Percentiles rank a stretch among this genome's conserved stretches.
Conservation (phyloP, 164 flowering plant species). For the Umbilicus rupestris region DNA sequence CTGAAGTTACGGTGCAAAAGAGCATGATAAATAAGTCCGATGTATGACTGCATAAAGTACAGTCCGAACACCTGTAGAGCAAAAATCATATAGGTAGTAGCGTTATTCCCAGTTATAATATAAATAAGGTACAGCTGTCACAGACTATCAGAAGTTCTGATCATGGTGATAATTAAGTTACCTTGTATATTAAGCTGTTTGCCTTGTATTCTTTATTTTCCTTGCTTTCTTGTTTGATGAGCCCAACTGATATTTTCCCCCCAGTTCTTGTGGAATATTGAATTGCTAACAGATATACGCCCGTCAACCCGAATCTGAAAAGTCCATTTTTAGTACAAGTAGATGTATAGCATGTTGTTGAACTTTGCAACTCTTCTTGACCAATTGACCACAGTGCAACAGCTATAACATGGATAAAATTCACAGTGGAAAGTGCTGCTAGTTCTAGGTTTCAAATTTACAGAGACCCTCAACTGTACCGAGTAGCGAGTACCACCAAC, state of each 20-base stretch:
- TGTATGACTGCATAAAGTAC: slow-evolving; percentile 91
- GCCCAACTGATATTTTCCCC: slow-evolving; percentile 65
- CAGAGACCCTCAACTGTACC: too few relatives aligned
- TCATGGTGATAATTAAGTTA: slow-evolving; percentile 8
- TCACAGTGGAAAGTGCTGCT: too few relatives aligned
- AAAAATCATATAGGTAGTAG: not conserved
- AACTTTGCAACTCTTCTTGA: not conserved
- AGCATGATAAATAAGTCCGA: slow-evolving; percentile 83
- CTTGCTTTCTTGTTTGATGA: slow-evolving; percentile 56
- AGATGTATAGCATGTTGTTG: not conserved
- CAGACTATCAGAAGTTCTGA: not conserved
- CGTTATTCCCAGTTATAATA: not conserved
- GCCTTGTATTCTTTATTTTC: slow-evolving; percentile 54
- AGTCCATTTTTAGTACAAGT: not conserved
- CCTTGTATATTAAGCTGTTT: slow-evolving; percentile 91
- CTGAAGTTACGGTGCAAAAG: slow-evolving; percentile 64
- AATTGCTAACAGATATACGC: slow-evolving; percentile 55
- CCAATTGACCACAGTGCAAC: not conserved
- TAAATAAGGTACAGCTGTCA: not conserved
- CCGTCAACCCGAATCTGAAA: slow-evolving; percentile 76
- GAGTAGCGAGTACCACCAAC: too few relatives aligned
- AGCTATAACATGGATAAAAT: not conserved
- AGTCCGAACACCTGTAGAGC: slow-evolving; percentile 82
- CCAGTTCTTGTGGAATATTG: slow-evolving; percentile 68
- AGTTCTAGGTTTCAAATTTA: too few relatives aligned